Conservation (phyloP, 2,329 filamentous ascomycete species). For the Fusarium mundagurra region DNA sequence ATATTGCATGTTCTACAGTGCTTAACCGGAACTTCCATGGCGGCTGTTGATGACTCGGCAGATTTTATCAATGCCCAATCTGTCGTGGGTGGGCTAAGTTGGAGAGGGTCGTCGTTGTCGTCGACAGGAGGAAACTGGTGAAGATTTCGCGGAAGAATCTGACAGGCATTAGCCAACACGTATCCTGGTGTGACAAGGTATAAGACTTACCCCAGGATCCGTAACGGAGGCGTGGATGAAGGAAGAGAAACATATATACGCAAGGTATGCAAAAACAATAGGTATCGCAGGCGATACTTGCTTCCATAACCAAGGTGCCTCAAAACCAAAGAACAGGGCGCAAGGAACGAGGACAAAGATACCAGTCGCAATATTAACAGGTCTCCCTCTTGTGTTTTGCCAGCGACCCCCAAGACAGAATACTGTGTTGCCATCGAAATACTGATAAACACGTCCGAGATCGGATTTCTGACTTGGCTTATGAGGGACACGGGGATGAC, state of each 20-base stretch:
- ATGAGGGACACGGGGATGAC: constrained; percentile 32
- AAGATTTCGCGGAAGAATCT: constrained; percentile 93
- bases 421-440: constrained; percentile 91
- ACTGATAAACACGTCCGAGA: constrained; percentile 81
- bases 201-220: constrained; percentile 83
- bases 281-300: constrained; percentile 90
- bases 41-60: constrained; percentile 76
- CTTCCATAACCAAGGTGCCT: constrained; percentile 85
- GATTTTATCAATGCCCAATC: constrained; percentile 95
- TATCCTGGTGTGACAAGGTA: neutral
- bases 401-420: constrained; percentile 88
- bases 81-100: constrained; percentile 84
- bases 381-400: constrained; percentile 87
- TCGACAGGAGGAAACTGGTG: constrained; percentile 84
- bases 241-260: constrained; percentile 89
- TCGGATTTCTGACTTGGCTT: constrained; percentile 37
- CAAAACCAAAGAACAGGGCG: constrained; percentile 85
- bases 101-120: constrained; percentile 81
- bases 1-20: constrained; percentile 98
- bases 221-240: constrained; percentile 93
- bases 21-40: constrained; percentile 98
- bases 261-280: constrained; percentile 89
- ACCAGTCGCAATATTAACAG: constrained; percentile 89
- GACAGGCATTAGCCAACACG: constrained; percentile 20
- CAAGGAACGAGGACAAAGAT: constrained; percentile 81